Evolutionary conservation across 805 yeast species (phyloP).

Genomic region (Wickerhamiella allomyrinae): DNA sequence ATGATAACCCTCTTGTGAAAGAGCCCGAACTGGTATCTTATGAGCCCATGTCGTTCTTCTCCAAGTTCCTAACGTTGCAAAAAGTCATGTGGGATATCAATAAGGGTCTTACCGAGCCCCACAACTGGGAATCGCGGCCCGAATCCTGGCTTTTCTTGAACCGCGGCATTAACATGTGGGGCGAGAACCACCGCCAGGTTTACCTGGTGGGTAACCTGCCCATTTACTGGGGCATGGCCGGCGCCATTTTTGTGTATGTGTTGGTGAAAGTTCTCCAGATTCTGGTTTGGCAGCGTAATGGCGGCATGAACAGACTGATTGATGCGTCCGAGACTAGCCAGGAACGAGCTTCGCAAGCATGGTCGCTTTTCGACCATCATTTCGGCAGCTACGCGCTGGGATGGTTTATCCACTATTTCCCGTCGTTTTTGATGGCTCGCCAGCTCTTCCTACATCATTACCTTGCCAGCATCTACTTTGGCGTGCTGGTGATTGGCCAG

Average conservation of each 20-base stretch:
- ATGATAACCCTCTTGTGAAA: slow-evolving; percentile 37
- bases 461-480: slow-evolving; percentile 84
- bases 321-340: slow-evolving; percentile 17
- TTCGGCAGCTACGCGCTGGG: slow-evolving; percentile 34
- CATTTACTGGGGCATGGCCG: slow-evolving; percentile 36
- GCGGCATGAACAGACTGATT: slow-evolving; percentile 1
- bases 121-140: slow-evolving; percentile 41
- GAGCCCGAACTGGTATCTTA: slow-evolving; percentile 25
- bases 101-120: slow-evolving; percentile 34
- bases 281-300: slow-evolving; percentile 29
- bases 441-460: slow-evolving; percentile 91
- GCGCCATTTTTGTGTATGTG: slow-evolving; percentile 20
- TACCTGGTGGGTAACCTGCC: slow-evolving; percentile 53
- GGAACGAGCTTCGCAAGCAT: slow-evolving; percentile 16
- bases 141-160: slow-evolving; percentile 45
- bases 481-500: slow-evolving; percentile 63
- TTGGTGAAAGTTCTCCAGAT: slow-evolving; percentile 20
- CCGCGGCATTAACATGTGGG: slow-evolving; percentile 48
- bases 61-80: slow-evolving; percentile 43
- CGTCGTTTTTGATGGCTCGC: slow-evolving; percentile 83
- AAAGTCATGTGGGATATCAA: slow-evolving; percentile 39
- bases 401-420: slow-evolving; percentile 81
- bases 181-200: slow-evolving; percentile 31
- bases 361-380: slow-evolving; percentile 22
- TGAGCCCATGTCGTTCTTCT: slow-evolving; percentile 30